A percentile compares a stretch with the other conserved stretches of the same genome.
These are phyloP conservation scores for Erodium trifolium DNA, from an alignment of 441 rosid species.

Conservation along the genomic window DNA sequence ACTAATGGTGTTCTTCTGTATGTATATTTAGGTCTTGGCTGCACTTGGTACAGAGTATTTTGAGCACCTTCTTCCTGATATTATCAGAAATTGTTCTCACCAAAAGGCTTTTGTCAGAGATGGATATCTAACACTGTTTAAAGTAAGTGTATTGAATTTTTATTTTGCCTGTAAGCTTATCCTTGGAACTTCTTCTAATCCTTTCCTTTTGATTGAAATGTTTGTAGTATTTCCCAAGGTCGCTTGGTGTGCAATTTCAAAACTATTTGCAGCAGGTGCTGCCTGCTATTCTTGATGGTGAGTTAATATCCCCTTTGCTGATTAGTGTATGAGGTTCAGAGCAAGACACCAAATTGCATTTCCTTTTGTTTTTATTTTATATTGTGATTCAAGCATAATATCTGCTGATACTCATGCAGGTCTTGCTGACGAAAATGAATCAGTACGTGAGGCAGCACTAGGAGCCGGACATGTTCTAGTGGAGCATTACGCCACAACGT, in stretches of 20 bases:
- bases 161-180: neutral
- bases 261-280: conserved; percentile 80
- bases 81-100: conserved; percentile 87
- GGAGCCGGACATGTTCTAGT: conserved; percentile 99
- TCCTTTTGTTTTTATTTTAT: conserved; percentile 13
- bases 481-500: conserved; percentile 99
- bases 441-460: conserved; percentile 98
- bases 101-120: conserved; percentile 90
- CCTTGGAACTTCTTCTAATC: neutral
- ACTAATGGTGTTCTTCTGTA: conserved; percentile 13
- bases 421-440: conserved; percentile 99
- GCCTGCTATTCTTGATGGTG: conserved; percentile 95
- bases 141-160: conserved; percentile 35
- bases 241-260: conserved; percentile 89
- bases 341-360: neutral
- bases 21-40: conserved; percentile 53
- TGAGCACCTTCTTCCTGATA: conserved; percentile 75
- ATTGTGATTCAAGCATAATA: conserved; percentile 15
- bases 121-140: conserved; percentile 93
- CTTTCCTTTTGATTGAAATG: neutral
- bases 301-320: conserved; percentile 12
- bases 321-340: conserved; percentile 2
- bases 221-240: conserved; percentile 85
- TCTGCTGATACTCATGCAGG: conserved; percentile 38
- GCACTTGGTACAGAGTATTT: conserved; percentile 67